Base-by-base conservation (phyloP, 2,329 filamentous ascomycete genomes). In the Boeremia lycopersici region DNA sequence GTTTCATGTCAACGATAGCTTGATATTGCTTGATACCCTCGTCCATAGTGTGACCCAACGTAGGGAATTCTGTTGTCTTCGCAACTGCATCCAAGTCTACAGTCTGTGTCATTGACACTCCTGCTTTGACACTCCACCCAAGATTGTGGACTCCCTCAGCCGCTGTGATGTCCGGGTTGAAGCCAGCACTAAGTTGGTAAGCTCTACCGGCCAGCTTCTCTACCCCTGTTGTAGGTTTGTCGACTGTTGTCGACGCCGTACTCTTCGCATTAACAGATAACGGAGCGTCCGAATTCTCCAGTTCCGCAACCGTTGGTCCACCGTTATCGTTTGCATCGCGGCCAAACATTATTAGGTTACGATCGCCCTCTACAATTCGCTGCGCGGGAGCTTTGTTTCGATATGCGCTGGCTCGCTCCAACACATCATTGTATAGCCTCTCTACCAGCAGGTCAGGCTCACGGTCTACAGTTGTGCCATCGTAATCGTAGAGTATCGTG, bases 381-480 rank as follows among this genome's bases (percentile, higher is more conserved):
- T 85, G 82, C 7, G 86, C 82, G 30, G 86, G 82, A 23, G 86
- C 78, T 72, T 93, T 93, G 71, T 91, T 89, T 66, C 96, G 93
- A 78, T 91, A 98, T 62, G 90, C 86, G 71, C 93, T 95, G 38
- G 95, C 91, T 48, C 95, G 87, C 70, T 98, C 93, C 19, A 98
- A 82, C 40, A 96, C 90, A 72, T 98, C 92, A 64, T 98, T 97
- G 79, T 96, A 98, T 2, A 99, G 83, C 62, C 89, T 91, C 72
- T 98, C 93, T 29, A 95, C 91, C 67, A 93, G 84, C 49, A 87
- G 84, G 74, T 99, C 95, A 61, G 89, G 86, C 25, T 84, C 79
- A 48, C 88, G 84, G 64, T 97, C 87, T 25, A 98, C 92, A 3
- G 91, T 80, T 57, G 83, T 85, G 39, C 91, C 91, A 65, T 89